Conservation (phyloP, 2,329 filamentous ascomycete genomes). For the Harringtonia aguacate region DNA sequence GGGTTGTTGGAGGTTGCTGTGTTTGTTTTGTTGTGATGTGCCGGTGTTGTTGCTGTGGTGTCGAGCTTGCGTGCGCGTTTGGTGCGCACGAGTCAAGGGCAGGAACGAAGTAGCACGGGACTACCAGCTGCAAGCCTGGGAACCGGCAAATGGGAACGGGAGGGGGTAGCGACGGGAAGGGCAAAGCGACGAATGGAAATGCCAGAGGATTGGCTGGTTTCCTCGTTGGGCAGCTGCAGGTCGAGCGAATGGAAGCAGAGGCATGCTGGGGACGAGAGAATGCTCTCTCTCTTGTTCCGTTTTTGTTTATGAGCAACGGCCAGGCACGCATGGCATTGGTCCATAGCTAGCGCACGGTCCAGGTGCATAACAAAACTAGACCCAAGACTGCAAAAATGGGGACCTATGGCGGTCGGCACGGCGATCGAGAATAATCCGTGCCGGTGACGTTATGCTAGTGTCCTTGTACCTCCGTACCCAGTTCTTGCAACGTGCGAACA, state of each 20-base stretch:
- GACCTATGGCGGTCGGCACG: neutral
- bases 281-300: too few relatives aligned
- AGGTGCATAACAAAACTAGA: neutral
- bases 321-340: too few relatives aligned
- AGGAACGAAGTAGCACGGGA: neutral
- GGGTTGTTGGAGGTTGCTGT: neutral
- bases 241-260: too few relatives aligned
- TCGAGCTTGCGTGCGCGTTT: neutral
- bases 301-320: too few relatives aligned
- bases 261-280: too few relatives aligned
- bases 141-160: neutral
- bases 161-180: neutral
- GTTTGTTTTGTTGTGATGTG: neutral
- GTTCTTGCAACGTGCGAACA: slow-evolving; percentile 5
- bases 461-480: slow-evolving; percentile 1
- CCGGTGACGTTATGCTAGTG: slow-evolving; percentile 7
- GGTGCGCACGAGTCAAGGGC: neutral
- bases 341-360: neutral
- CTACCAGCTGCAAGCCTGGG: too few relatives aligned
- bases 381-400: neutral
- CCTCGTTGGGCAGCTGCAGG: too few relatives aligned
- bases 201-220: too few relatives aligned
- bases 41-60: neutral
- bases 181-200: neutral
- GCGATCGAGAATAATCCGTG: slow-evolving; percentile 13